A percentile compares a stretch with the other conserved stretches of the same genome.
Evolutionary conservation across 768 basidiomycete genomes (phyloP).

Genomic region (Suillus discolor): DNA sequence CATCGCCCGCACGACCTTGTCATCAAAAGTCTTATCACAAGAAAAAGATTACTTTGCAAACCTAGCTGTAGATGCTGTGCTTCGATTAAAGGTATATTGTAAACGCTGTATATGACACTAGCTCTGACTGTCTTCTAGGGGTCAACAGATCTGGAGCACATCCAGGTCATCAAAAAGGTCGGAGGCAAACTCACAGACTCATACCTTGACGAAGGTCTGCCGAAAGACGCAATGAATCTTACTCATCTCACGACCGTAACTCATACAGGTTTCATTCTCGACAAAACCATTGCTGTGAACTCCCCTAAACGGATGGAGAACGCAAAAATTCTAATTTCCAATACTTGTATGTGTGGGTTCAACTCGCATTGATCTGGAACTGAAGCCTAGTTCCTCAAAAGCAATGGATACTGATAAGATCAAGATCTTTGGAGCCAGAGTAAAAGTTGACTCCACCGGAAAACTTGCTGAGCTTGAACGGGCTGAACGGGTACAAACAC

Average conservation of each 20-base stretch:
- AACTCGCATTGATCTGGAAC: neutral
- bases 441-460: constrained; percentile 94
- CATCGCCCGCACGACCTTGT: constrained; percentile 94
- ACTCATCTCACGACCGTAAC: neutral
- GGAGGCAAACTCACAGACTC: constrained; percentile 98
- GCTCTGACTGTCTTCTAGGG: constrained; percentile 51
- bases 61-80: constrained; percentile 94
- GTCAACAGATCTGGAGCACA: constrained; percentile 95
- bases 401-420: constrained; percentile 99
- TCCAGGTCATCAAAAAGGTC: constrained; percentile 99
- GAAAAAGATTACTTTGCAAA: constrained; percentile 99
- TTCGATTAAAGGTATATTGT: constrained; percentile 75
- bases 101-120: neutral
- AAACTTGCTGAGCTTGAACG: constrained; percentile 99
- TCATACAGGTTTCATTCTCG: constrained; percentile 87
- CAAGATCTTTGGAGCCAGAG: constrained; percentile 96
- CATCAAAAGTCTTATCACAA: constrained; percentile 94
- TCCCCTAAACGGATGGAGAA: constrained; percentile 95
- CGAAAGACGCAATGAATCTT: neutral
- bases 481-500: constrained; percentile 73
- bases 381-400: constrained; percentile 29
- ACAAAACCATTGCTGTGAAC: constrained; percentile 93
- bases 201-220: constrained; percentile 91
- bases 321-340: constrained; percentile 94
- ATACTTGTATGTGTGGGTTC: constrained; percentile 71